Conservation (phyloP, 176 grass and related monocot species). For the Oryza glaberrima region DNA sequence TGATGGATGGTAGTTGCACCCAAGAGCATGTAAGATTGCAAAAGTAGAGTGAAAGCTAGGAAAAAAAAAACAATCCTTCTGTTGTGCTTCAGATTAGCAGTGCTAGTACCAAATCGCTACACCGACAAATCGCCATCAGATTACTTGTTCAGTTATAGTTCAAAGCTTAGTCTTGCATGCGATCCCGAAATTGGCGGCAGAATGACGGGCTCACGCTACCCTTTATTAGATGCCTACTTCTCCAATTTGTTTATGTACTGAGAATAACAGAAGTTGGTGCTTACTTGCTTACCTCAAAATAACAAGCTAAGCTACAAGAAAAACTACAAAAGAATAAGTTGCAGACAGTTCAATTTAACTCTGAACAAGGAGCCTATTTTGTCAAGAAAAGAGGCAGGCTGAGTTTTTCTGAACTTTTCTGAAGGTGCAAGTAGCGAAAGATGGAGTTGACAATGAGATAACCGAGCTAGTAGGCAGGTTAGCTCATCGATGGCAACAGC, state of each 20-base stretch:
- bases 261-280: background rate
- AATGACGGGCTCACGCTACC: background rate
- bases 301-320: background rate
- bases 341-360: background rate
- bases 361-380: background rate
- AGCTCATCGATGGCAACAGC: background rate
- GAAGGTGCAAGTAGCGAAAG: background rate
- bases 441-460: background rate
- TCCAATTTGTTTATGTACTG: background rate
- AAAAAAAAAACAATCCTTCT: background rate
- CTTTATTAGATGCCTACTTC: background rate
- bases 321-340: background rate
- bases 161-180: background rate
- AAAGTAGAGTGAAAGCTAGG: background rate
- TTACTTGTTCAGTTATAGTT: background rate
- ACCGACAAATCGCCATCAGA: background rate
- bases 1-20: background rate
- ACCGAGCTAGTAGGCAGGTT: background rate
- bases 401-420: background rate
- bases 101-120: background rate
- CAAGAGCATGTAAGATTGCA: background rate
- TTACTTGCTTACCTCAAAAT: background rate
- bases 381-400: background rate
- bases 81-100: background rate
- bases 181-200: constrained; percentile 13